phyloP scores from a whole-genome alignment of 306 rosid genomes.

The Casuarina cunninghamiana region DNA sequence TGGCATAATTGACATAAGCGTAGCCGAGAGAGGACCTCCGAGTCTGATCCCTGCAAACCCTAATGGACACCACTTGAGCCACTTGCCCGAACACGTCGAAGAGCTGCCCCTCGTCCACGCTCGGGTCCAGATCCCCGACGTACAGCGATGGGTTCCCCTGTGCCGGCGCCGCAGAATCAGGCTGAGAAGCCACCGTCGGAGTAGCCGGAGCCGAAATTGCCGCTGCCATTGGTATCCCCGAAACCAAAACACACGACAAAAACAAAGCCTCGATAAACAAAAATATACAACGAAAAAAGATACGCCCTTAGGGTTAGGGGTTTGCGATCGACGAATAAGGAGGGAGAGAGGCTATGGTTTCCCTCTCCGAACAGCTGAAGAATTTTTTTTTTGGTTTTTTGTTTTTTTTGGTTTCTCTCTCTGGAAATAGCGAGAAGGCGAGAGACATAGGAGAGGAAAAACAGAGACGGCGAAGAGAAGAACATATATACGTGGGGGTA shows the following conservation, averaged over 20 bases:
- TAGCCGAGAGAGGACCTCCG: slow-evolving; percentile 77
- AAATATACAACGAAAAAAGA: neutral
- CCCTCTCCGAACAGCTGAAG: neutral
- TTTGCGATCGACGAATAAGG: neutral
- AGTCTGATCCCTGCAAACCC: slow-evolving; percentile 83
- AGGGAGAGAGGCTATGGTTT: neutral
- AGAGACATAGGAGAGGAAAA: neutral
- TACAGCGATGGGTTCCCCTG: slow-evolving; percentile 58
- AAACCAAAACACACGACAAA: neutral
- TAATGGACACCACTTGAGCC: slow-evolving; percentile 53
- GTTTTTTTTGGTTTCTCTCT: neutral
- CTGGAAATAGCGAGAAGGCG: neutral
- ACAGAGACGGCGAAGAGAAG: neutral
- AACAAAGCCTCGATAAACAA: neutral
- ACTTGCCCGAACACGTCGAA: slow-evolving; percentile 61
- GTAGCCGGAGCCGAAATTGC: slow-evolving; percentile 34
- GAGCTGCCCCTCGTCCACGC: slow-evolving; percentile 67
- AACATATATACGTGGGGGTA: neutral
- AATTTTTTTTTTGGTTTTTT: neutral
- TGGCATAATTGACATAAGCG: slow-evolving; percentile 69
- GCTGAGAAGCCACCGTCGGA: slow-evolving; percentile 19
- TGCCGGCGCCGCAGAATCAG: slow-evolving; percentile 8
- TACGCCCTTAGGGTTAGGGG: neutral
- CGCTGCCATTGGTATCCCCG: slow-evolving; percentile 43
- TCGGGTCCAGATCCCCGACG: slow-evolving; percentile 74